Evolutionary conservation across 257 asterid species (phyloP), one percentile per base, ranked within the genome.

Genomic region (Osmanthus fragrans): DNA sequence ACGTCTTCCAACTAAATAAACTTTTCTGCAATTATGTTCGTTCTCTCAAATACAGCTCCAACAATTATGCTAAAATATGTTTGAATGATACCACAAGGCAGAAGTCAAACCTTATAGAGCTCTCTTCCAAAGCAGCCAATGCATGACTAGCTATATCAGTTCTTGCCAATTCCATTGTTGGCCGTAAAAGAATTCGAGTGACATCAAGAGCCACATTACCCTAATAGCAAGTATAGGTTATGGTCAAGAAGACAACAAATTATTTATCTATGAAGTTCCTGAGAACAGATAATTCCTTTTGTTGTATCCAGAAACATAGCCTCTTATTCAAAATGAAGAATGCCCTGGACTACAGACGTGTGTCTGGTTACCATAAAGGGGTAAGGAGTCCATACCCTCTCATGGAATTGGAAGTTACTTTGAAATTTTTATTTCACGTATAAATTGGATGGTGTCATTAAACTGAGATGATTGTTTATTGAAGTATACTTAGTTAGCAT

Each of bases 181-280:
- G 92, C 15, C 96, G 89, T 82, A 95, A 83, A 81, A 95, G 98
- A 83, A 95, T 81, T 39, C 99, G 91, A 74, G 99, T 98, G 76
- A 87, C 91, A 83, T 95, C 99, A 80, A 95, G 98, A 71, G 99
- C 97, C 60, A 95, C 99, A 88, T 95, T 95, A 49, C 99, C 99
- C 99, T 91, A 79, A 75, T 74, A 72, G 60, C 34, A 69, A 77
- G 45, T 34, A 63, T 34, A 47, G 60, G 25, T 23, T 27, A 71
- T 64, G 68, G 80, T 74, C 69, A 70, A 77, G 19, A n/a, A 29
- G 78, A 36, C 34, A 68, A 27, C 37, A 56, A 8, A 34, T 34
- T 73, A 73, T 76, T 15, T 29, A 54, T 64, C 42, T 33, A 27
- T 32, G 66, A 74, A 30, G 23, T 25, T 15, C 19, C 72, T 58